Base-by-base conservation (phyloP, 495 filamentous ascomycete genomes). In the Trichoderma gamsii region DNA sequence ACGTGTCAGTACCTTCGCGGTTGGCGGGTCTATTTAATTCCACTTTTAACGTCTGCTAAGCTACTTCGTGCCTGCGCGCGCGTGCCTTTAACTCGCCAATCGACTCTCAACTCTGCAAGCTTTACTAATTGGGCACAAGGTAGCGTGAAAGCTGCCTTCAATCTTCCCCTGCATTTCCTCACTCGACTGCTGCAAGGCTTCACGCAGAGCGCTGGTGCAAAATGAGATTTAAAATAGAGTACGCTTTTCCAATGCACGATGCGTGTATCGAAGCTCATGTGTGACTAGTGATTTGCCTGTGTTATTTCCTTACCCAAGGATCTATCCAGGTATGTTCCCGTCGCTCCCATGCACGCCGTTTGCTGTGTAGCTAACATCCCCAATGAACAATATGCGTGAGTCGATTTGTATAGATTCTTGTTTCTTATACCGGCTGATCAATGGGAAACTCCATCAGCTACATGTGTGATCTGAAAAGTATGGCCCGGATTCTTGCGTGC, bases 221-320 rank as follows among this genome's bases (percentile, higher is more conserved):
- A 69, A 99, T 99, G 95, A 95, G 90, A 85, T 98, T 98, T 84
- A 91, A 92, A 72, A 98, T 98, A 72, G 95, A 96, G 89, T 92
- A 84, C 70, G 84, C 43, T 23, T 59, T 41, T 38, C 46, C 41
- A 9, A 1, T 15, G 15, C 35, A 18, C 25, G 18, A 41, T 7
- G 5, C 21, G 25, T 23, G 35, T 49, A 73, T 49, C 59, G 46
- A 72, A 56, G 67, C 74, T 23, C 68, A 51, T 15, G 66, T 72
- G 32, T 49, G 38, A 63, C 16, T 71, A 96, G 92, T 78, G 93
- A 97, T 71, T 86, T 99, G 63, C 91, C 91, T 64, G 88, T 99
- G 69, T 88, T 99, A 72, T 99, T 98, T 74, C 95, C 95, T 49
- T 99, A 99, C 76, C 95, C 95, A 67, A 86, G 92, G 69, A 97